Conservation (phyloP, 768 basidiomycete species). For the Pisolithus tinctorius region DNA sequence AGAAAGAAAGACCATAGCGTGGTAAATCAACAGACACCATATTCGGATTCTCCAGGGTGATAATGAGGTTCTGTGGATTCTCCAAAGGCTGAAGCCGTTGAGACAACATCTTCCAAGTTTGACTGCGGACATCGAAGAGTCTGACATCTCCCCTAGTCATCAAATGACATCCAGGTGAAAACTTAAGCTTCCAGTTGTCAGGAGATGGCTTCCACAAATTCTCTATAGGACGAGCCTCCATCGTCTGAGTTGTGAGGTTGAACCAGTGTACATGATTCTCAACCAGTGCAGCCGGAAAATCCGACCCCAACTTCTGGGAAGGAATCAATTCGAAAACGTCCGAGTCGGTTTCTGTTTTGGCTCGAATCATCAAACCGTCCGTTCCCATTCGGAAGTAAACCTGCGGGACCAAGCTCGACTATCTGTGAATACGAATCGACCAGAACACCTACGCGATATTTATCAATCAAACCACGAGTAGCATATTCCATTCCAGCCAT, state of each 20-base stretch:
- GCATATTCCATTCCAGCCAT: constrained; percentile 21
- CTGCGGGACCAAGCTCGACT: constrained; percentile 2
- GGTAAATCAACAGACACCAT: constrained; percentile 30
- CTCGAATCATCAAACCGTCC: constrained; percentile 15
- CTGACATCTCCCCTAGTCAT: too few relatives aligned
- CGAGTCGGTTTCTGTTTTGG: neutral
- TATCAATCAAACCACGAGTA: constrained; percentile 9
- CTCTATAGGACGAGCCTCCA: constrained; percentile 25
- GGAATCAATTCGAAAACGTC: constrained; percentile 20
- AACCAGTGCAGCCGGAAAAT: constrained; percentile 22
- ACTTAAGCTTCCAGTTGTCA: too few relatives aligned
- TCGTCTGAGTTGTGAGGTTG: constrained; percentile 11
- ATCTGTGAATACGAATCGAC: neutral
- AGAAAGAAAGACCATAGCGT: constrained; percentile 37
- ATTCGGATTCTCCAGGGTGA: neutral
- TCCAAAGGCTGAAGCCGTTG: constrained; percentile 17
- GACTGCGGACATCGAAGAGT: too few relatives aligned
- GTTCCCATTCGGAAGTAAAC: constrained; percentile 17
- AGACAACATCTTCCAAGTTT: too few relatives aligned
- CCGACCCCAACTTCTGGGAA: constrained; percentile 13
- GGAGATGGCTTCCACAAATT: constrained; percentile 18
- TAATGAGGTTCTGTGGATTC: constrained; percentile 10
- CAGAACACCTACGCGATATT: constrained; percentile 4
- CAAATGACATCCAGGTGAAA: too few relatives aligned
- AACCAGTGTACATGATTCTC: constrained; percentile 25